Evolutionary conservation across 495 filamentous ascomycete genomes (phyloP).

Genomic region (Penicillium odoratum): DNA sequence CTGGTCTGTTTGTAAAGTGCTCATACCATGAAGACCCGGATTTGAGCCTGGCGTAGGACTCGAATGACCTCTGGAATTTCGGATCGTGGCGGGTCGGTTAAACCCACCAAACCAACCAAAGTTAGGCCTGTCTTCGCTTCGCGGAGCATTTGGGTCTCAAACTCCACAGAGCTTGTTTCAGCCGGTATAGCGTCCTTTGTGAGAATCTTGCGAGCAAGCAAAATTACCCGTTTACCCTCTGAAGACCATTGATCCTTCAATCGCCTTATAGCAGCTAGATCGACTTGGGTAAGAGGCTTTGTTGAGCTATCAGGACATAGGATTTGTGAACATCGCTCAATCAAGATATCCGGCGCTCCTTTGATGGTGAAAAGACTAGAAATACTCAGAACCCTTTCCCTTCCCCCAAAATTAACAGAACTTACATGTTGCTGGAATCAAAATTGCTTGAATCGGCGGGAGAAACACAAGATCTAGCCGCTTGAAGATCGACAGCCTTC

Average conservation of each 20-base stretch:
- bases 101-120: constrained; percentile 63
- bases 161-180: constrained; percentile 41
- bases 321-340: constrained; percentile 53
- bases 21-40: constrained; percentile 61
- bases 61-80: constrained; percentile 63
- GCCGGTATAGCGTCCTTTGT: constrained; percentile 31
- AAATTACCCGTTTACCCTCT: constrained; percentile 63
- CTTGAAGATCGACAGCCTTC: not conserved
- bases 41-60: constrained; percentile 59
- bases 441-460: constrained; percentile 23
- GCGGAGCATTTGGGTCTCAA: constrained; percentile 51
- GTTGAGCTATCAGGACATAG: constrained; percentile 48
- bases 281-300: constrained; percentile 37
- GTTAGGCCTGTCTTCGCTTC: constrained; percentile 52
- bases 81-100: constrained; percentile 65
- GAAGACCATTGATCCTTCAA: constrained; percentile 62
- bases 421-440: not conserved
- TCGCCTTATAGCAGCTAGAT: constrained; percentile 42
- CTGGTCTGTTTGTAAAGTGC: not conserved
- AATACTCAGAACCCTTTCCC: not conserved
- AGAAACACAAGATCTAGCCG: not conserved
- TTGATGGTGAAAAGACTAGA: constrained; percentile 54
- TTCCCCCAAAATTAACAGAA: not conserved
- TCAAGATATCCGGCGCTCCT: constrained; percentile 63
- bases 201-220: constrained; percentile 61